Evolutionary conservation across 176 grass and related monocot species (phyloP), one percentile per base, ranked within the genome.

Genomic region (Musa itinerans): DNA sequence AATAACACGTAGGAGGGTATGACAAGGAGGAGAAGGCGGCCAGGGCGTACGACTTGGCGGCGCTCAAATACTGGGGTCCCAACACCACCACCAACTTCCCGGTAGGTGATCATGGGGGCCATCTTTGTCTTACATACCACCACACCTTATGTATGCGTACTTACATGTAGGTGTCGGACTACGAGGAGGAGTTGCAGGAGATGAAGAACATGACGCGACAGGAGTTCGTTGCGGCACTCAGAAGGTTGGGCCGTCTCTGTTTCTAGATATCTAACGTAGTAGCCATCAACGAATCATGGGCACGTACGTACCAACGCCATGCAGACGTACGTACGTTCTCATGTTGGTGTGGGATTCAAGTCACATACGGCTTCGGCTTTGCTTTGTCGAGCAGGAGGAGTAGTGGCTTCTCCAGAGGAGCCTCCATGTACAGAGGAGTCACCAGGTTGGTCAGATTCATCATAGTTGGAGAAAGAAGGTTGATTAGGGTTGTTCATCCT

Each of bases 361-460:
- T 70, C 20, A 52, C 11, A 10, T 1, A 22, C 5, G 27, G 64
- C 63, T 29, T 34, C n/a, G 26, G 71, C 12, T 57, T 21, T 62
- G 26, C 57, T 78, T 69, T 71, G 58, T 75, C 23, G 64, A 70
- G 53, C 83, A 97, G 93, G 78, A 97, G 90, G 68, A 97, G 93
- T 73, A 97, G 93, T 26, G 93, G 93, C 70, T 97, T 97, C 87
- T 97, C 93, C 29, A 87, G 93, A 85, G 93, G 93, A 8, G 93
- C 93, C 20, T 97, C 93, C 82, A 93, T 97, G 57, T 97, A 97
- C 53, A 93, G 93, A 81, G 93, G 93, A 74, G 93, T 97, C 27
- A 97, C 93, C 73, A 83, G 90, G 93, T 97, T 57, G 68, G 34
- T 70, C 59, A 27, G 70, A 82, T 76, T 73, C 20, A 25, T 8